phyloP scores from a whole-genome alignment of 495 filamentous ascomycete species.

The Geoglossum glabrum region DNA sequence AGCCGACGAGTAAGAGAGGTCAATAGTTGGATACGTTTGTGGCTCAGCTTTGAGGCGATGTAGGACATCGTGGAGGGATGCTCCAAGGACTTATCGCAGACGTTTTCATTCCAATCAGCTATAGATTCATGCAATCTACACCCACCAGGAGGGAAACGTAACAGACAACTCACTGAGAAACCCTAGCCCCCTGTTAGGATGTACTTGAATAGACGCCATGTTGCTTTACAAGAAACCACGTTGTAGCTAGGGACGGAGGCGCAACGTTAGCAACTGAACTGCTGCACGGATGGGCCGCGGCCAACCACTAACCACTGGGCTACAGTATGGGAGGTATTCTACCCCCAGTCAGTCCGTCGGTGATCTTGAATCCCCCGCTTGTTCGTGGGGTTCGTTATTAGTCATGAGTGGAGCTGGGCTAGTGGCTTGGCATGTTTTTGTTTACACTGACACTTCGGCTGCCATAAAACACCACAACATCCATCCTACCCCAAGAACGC shows the following conservation, averaged over 20 bases:
- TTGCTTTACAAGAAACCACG: conserved; percentile 15
- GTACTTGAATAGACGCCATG: conserved; percentile 36
- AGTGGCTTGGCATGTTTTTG: conserved; percentile 2
- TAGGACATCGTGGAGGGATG: conserved; percentile 74
- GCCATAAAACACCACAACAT: not conserved
- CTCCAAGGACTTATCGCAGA: conserved; percentile 47
- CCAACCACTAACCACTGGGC: too few species aligned
- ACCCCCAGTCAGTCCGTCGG: not conserved
- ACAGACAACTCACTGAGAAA: conserved; percentile 42
- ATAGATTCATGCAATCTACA: not conserved
- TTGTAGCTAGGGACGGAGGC: conserved; percentile 11
- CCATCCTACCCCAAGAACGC: not conserved
- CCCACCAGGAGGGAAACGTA: not conserved
- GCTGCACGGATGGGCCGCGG: not conserved
- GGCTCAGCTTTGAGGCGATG: conserved; percentile 70
- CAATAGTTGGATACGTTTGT: conserved; percentile 58
- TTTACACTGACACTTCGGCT: not conserved
- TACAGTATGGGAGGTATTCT: too few species aligned
- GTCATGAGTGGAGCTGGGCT: not conserved
- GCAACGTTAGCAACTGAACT: not conserved
- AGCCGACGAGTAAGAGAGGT: conserved; percentile 50
- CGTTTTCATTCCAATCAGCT: not conserved
- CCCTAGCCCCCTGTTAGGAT: conserved; percentile 57
- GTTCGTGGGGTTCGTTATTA: not conserved
- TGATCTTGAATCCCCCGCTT: not conserved